phyloP scores from a whole-genome alignment of 2,329 filamentous ascomycete species.

The Arthrobotrys megalospora region DNA sequence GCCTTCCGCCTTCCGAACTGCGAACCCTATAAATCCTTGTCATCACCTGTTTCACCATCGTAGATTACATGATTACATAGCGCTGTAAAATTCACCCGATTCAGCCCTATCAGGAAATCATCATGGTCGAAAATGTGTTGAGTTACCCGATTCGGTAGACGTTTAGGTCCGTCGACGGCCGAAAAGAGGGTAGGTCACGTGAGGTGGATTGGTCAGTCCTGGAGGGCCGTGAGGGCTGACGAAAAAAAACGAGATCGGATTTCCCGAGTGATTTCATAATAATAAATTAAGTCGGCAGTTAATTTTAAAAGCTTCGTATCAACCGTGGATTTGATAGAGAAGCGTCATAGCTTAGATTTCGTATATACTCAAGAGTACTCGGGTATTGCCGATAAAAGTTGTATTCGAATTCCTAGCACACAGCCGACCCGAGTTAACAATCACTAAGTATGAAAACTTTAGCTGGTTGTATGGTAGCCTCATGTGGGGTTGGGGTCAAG shows the following conservation, averaged over 20 bases:
- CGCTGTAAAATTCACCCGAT: constrained; percentile 18
- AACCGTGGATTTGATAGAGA: too few species aligned
- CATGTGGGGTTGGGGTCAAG: too few species aligned
- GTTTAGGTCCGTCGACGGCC: constrained; percentile 20
- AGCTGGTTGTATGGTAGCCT: too few species aligned
- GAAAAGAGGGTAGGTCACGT: constrained; percentile 23
- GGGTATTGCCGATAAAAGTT: too few species aligned
- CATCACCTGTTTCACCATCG: not conserved
- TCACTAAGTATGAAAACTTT: too few species aligned
- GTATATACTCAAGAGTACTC: too few species aligned
- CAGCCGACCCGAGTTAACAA: too few species aligned
- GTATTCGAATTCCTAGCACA: too few species aligned
- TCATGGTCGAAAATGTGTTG: constrained; percentile 6
- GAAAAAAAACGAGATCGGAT: not conserved
- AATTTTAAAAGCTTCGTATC: too few species aligned
- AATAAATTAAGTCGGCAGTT: too few species aligned
- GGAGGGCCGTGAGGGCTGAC: not conserved
- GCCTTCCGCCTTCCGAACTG: not conserved
- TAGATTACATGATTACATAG: not conserved
- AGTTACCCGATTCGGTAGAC: not conserved
- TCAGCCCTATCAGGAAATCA: not conserved
- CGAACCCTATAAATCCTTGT: not conserved
- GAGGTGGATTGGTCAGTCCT: not conserved
- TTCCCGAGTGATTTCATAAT: too few species aligned
- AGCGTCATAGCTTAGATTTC: too few species aligned